phyloP scores from a whole-genome alignment of 345 rosid species.

The Salix dunnii region DNA sequence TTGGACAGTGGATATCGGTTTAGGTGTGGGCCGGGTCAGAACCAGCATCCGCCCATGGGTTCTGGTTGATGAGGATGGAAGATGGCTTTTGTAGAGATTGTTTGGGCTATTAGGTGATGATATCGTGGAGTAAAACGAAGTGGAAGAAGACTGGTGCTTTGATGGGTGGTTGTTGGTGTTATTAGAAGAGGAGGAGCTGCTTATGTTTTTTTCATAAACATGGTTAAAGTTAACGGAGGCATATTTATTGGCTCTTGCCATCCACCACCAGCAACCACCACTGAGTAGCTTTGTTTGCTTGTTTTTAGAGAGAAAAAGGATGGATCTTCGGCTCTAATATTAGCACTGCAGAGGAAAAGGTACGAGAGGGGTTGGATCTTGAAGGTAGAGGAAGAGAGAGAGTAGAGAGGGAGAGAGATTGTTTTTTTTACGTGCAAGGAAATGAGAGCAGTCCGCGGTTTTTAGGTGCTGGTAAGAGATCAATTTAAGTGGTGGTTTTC shows the following conservation, averaged over 20 bases:
- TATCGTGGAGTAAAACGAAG: conserved; percentile 42
- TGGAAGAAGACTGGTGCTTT: conserved; percentile 28
- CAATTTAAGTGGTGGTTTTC: neutral
- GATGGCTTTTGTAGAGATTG: conserved; percentile 24
- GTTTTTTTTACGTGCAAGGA: no score
- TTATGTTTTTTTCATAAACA: conserved; percentile 51
- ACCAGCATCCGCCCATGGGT: conserved; percentile 88
- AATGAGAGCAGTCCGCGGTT: no score
- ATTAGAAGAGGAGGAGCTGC: conserved; percentile 20
- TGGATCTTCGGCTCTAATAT: neutral
- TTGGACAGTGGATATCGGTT: conserved; percentile 32
- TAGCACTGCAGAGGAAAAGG: neutral
- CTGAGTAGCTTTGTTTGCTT: no score
- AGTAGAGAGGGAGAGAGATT: neutral
- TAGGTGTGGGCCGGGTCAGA: conserved; percentile 64
- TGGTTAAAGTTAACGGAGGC: conserved; percentile 71
- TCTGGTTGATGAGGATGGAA: conserved; percentile 18
- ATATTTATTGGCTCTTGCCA: conserved; percentile 84
- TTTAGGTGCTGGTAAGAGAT: no score
- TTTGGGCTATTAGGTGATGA: conserved; percentile 16
- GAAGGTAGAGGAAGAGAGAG: no score
- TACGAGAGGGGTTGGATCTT: neutral
- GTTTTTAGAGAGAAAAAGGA: neutral
- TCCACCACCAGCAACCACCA: conserved; percentile 34
- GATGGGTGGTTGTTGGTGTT: conserved; percentile 3